phyloP scores from a whole-genome alignment of 768 basidiomycete genomes.

The Phylloporus sp. region DNA sequence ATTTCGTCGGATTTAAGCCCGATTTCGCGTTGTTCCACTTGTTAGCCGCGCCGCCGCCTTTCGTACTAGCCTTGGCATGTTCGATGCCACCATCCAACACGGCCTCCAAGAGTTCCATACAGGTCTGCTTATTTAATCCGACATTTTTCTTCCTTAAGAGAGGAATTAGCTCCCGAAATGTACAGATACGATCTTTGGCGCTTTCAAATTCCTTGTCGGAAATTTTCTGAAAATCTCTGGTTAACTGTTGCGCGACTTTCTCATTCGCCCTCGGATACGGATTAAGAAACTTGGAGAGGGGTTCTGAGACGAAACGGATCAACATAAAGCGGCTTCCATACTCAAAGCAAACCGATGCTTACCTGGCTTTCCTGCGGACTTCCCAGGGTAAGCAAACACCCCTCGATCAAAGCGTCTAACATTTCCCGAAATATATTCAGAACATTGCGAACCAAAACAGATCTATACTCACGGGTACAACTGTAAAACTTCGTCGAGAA shows the following conservation, averaged over 20 bases:
- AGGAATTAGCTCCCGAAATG: conserved; percentile 2
- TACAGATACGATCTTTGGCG: conserved; percentile 15
- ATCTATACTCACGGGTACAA: conserved; percentile 23
- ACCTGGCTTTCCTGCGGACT: conserved; percentile 3
- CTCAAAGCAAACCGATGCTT: not conserved
- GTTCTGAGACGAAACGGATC: conserved; percentile 2
- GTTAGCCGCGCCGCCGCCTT: not conserved
- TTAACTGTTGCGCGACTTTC: not conserved
- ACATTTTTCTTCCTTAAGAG: not conserved
- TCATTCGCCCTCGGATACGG: conserved; percentile 15
- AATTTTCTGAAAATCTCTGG: conserved; percentile 5
- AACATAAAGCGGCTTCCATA: not conserved
- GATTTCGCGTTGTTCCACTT: too few relatives aligned
- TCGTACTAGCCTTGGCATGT: not conserved
- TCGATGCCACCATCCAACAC: conserved; percentile 7
- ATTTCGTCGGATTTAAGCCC: not conserved
- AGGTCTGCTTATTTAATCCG: not conserved
- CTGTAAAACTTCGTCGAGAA: conserved; percentile 19
- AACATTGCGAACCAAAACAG: not conserved
- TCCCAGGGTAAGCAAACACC: conserved; percentile 5
- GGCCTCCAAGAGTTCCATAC: not conserved
- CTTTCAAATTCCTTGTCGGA: conserved; percentile 2
- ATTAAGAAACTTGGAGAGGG: not conserved
- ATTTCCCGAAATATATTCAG: not conserved
- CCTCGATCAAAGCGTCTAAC: conserved; percentile 15